A percentile compares a stretch with the other conserved stretches of the same genome.
phyloP scores from a whole-genome alignment of 2,329 filamentous ascomycete genomes.

The Fusarium brevicatenulatum region DNA sequence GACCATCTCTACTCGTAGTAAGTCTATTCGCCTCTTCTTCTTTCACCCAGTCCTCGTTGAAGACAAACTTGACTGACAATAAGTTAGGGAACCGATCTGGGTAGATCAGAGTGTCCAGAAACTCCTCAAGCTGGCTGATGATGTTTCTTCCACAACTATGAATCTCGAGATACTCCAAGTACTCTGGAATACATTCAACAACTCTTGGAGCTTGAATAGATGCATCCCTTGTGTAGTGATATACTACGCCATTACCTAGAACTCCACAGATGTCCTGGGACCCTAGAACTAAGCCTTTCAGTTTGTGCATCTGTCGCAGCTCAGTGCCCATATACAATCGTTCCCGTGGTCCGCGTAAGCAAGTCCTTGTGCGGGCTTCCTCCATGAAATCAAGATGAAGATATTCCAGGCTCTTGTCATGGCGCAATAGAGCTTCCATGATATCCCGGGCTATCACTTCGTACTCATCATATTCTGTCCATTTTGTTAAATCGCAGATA shows the following conservation, averaged over 20 bases:
- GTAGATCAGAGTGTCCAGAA: neutral
- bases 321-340: neutral
- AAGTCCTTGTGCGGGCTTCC: accelerated
- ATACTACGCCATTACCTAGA: neutral
- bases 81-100: neutral
- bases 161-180: neutral
- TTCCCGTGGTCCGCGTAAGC: accelerated
- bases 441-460: neutral
- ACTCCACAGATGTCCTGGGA: neutral
- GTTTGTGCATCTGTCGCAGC: neutral
- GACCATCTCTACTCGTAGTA: neutral
- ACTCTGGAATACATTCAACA: neutral
- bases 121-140: neutral
- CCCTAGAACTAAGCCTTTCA: neutral
- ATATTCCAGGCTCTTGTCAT: neutral
- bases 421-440: neutral
- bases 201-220: neutral
- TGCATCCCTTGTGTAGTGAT: accelerated
- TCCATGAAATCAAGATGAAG: neutral
- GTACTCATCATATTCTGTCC: neutral
- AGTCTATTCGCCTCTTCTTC: neutral
- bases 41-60: neutral
- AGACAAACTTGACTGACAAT: neutral
- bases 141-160: neutral
- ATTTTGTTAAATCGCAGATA: accelerated